Evolutionary conservation across 2,329 filamentous ascomycete genomes (phyloP).

Genomic region (Ascochyta lentis): DNA sequence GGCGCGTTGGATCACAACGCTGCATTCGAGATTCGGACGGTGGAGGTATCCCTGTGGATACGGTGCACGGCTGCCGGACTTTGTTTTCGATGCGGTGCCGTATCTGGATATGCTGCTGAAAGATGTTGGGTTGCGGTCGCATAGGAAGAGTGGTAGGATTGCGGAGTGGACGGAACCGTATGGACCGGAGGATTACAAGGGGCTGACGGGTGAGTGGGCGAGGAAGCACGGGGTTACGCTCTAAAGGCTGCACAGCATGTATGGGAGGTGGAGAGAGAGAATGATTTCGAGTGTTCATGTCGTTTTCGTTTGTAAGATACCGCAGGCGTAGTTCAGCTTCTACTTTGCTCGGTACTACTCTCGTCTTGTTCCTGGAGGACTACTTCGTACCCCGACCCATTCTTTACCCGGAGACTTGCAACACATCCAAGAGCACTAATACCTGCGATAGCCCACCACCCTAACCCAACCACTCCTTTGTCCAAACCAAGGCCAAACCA

Average conservation of each 20-base stretch:
- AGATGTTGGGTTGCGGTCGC: slow-evolving; percentile 12
- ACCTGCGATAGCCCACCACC: slow-evolving; percentile 62
- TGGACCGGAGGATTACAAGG: slow-evolving; percentile 64
- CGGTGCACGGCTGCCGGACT: slow-evolving; percentile 68
- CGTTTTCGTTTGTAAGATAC: not conserved
- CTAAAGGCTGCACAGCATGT: not conserved
- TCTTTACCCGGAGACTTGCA: slow-evolving; percentile 15
- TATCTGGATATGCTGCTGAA: slow-evolving; percentile 68
- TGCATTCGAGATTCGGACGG: slow-evolving; percentile 64
- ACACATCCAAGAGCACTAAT: slow-evolving; percentile 9
- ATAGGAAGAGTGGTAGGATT: slow-evolving; percentile 8
- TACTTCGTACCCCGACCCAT: slow-evolving; percentile 1
- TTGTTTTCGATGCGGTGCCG: slow-evolving; percentile 77
- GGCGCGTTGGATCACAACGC: slow-evolving; percentile 56
- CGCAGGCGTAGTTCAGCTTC: not conserved
- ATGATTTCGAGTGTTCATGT: not conserved
- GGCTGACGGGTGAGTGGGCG: slow-evolving; percentile 62
- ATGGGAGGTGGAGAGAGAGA: not conserved
- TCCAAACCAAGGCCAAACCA: slow-evolving; percentile 54
- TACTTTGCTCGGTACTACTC: not conserved
- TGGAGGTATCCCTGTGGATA: slow-evolving; percentile 66
- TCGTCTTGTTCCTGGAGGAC: not conserved
- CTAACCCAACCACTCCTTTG: slow-evolving; percentile 61
- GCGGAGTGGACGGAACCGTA: slow-evolving; percentile 55
- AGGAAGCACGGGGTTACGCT: slow-evolving; percentile 21